A percentile compares a stretch with the other conserved stretches of the same genome.
phyloP scores from a whole-genome alignment of 2,329 filamentous ascomycete species.

The Pseudopithomyces chartarum region DNA sequence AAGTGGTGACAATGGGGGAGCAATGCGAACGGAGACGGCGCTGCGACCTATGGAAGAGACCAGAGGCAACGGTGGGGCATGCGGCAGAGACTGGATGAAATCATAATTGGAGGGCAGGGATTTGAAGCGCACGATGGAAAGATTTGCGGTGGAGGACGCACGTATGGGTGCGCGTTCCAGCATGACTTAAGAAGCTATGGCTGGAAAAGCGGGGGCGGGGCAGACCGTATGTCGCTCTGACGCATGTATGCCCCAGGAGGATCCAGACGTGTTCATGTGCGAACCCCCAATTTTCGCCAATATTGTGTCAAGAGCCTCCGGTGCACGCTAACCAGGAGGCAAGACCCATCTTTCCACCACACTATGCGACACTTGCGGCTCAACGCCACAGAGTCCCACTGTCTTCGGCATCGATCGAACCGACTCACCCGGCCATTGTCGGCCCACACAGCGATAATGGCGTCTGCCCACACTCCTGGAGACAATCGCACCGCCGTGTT shows the following conservation, averaged over 20 bases:
- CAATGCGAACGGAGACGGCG: background rate
- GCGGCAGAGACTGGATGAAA: slow-evolving; percentile 6
- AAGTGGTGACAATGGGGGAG: background rate
- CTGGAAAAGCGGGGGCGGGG: slow-evolving; percentile 16
- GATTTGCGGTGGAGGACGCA: slow-evolving; percentile 1
- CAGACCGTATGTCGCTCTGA: background rate
- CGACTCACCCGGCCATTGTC: slow-evolving; percentile 4
- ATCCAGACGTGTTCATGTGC: slow-evolving; percentile 12
- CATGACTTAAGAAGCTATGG: slow-evolving; percentile 1
- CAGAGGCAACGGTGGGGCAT: background rate
- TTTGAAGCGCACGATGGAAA: background rate
- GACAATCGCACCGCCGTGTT: background rate
- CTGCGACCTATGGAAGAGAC: slow-evolving; percentile 2
- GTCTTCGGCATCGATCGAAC: slow-evolving; percentile 4
- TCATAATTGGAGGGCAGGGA: slow-evolving; percentile 10
- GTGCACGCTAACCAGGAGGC: background rate
- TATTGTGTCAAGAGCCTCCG: slow-evolving; percentile 5
- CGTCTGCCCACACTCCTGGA: background rate
- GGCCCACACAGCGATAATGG: slow-evolving; percentile 3
- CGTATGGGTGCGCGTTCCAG: slow-evolving; percentile 1
- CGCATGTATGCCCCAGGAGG: background rate
- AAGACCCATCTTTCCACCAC: slow-evolving; percentile 3
- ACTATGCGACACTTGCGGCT: background rate
- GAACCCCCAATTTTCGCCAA: slow-evolving; percentile 7
- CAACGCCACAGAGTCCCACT: background rate